Conservation (phyloP, 768 basidiomycete species). For the Amylocystis lapponica region DNA sequence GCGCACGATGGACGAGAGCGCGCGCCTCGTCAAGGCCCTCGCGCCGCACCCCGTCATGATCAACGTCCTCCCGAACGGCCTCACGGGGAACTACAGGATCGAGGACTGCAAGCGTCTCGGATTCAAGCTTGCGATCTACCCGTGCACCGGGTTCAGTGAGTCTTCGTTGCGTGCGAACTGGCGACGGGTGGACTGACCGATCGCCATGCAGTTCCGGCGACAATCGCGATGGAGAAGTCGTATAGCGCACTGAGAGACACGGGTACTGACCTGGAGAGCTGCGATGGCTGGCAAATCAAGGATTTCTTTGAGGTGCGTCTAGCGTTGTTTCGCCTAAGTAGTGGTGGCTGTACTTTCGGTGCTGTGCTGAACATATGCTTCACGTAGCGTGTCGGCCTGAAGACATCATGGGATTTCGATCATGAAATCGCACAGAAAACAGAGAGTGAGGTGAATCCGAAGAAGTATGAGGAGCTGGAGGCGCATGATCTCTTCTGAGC, state of each 20-base stretch:
- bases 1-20: constrained; percentile 20
- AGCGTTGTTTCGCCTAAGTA: not conserved
- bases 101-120: constrained; percentile 21
- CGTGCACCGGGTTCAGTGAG: constrained; percentile 22
- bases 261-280: constrained; percentile 19
- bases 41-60: constrained; percentile 22
- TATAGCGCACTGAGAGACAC: constrained; percentile 17
- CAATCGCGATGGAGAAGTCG: constrained; percentile 20
- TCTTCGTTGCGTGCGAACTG: not conserved
- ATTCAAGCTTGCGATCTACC: constrained; percentile 22
- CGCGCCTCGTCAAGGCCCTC: constrained; percentile 19
- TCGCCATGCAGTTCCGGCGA: constrained; percentile 13
- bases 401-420: constrained; percentile 17
- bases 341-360: not conserved
- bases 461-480: constrained; percentile 18
- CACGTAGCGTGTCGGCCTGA: constrained; percentile 17
- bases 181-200: not conserved
- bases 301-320: constrained; percentile 21
- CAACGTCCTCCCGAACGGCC: constrained; percentile 22
- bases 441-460: constrained; percentile 14
- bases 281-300: constrained; percentile 21
- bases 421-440: constrained; percentile 14
- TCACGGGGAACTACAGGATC: constrained; percentile 19
- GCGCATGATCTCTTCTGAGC: constrained; percentile 15
- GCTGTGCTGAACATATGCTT: not conserved